phyloP scores from a whole-genome alignment of 176 grass and related monocot species.

The Eremochloa ophiuroides region DNA sequence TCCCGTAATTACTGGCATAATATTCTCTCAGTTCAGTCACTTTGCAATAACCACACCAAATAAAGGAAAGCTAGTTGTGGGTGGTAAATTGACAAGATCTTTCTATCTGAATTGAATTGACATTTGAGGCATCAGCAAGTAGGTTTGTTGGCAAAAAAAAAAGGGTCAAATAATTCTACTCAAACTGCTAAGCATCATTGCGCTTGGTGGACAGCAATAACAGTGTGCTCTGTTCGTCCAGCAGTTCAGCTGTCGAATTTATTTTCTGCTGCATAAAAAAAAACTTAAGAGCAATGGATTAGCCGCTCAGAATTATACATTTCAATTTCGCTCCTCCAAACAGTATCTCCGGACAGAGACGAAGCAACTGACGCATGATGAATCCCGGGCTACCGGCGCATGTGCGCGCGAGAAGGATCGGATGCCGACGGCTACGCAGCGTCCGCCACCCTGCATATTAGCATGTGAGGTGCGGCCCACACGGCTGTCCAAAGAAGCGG shows the following conservation, averaged over 20 bases:
- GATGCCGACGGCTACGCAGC: slow-evolving; percentile 28
- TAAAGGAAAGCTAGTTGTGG: background rate
- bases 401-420: slow-evolving; percentile 24
- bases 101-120: background rate
- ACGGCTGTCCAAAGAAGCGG: background rate
- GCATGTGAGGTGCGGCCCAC: slow-evolving; percentile 43
- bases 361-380: slow-evolving; percentile 24
- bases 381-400: background rate
- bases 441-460: background rate
- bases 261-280: background rate
- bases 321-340: background rate
- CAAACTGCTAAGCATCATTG: background rate
- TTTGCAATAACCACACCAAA: slow-evolving; percentile 3
- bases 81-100: background rate
- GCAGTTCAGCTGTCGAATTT: slow-evolving; percentile 1
- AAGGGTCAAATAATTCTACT: background rate
- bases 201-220: background rate
- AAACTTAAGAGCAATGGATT: background rate
- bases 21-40: background rate
- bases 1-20: slow-evolving; percentile 26
- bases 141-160: background rate
- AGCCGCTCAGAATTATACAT: too few species aligned
- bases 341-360: slow-evolving; percentile 32
- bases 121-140: background rate
- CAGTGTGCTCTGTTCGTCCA: background rate